phyloP scores from a whole-genome alignment of 73 alveolate genomes.

The Paramecium tetraurelia region DNA sequence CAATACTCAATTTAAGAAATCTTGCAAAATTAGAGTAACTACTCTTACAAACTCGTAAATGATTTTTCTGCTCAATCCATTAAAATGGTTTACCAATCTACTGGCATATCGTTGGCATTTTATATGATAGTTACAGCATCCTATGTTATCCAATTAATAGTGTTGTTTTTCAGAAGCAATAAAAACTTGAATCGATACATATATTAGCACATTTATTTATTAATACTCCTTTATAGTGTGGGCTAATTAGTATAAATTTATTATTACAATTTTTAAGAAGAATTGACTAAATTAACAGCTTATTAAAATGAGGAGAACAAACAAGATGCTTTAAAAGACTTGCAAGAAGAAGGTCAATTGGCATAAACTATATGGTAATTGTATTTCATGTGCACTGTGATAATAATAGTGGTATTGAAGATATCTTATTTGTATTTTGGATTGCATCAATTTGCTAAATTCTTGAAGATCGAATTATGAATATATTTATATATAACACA shows the following conservation, averaged over 20 bases:
- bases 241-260: slow-evolving; percentile 1
- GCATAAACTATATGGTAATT: not conserved
- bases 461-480: not conserved
- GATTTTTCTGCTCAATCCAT: slow-evolving; percentile 10
- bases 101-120: not conserved
- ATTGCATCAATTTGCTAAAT: not conserved
- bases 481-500: not conserved
- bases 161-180: not conserved
- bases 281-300: not conserved
- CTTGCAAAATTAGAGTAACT: not conserved
- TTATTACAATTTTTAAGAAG: slow-evolving; percentile 2
- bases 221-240: not conserved
- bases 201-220: not conserved
- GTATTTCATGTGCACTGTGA: not conserved
- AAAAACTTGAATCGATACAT: slow-evolving; percentile 2
- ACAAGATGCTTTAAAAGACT: not conserved
- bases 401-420: not conserved
- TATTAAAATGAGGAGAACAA: not conserved
- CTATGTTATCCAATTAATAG: not conserved
- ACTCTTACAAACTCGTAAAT: not conserved
- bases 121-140: not conserved
- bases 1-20: not conserved
- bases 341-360: not conserved
- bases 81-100: not conserved
- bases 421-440: not conserved